phyloP scores from a whole-genome alignment of 2,329 filamentous ascomycete genomes.

The Aspergillus fischeri region DNA sequence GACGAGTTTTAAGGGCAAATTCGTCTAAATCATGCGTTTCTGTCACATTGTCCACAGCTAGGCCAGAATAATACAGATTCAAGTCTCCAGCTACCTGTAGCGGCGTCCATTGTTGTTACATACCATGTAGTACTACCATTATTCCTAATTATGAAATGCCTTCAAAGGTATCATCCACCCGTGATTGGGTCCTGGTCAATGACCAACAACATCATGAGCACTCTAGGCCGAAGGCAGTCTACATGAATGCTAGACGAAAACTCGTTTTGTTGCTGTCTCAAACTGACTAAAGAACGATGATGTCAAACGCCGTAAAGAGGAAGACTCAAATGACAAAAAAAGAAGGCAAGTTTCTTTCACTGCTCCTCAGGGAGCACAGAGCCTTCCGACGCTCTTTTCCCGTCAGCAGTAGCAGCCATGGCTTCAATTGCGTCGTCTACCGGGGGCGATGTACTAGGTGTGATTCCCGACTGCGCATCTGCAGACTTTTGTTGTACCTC shows the following conservation, averaged over 20 bases:
- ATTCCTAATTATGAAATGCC: background rate
- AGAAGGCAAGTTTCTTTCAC: background rate
- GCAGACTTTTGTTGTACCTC: background rate
- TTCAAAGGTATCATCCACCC: background rate
- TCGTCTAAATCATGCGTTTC: background rate
- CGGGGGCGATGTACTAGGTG: conserved; percentile 2
- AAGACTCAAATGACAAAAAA: background rate
- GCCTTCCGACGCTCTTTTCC: conserved; percentile 24
- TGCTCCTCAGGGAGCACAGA: background rate
- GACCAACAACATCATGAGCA: background rate
- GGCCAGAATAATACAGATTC: background rate
- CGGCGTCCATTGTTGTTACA: background rate
- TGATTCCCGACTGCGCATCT: background rate
- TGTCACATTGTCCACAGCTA: background rate
- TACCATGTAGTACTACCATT: background rate
- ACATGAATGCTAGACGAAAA: background rate
- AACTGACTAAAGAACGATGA: background rate
- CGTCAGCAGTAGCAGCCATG: conserved; percentile 22
- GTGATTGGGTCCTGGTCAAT: background rate
- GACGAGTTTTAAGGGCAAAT: background rate
- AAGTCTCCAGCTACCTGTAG: background rate
- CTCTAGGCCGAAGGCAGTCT: background rate
- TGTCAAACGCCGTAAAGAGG: background rate
- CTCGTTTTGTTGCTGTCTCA: background rate
- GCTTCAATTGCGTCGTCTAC: conserved; percentile 21